Evolutionary conservation across 768 basidiomycete genomes (phyloP), one percentile per base, ranked within the genome.

Genomic region (Naganishia onofrii): DNA sequence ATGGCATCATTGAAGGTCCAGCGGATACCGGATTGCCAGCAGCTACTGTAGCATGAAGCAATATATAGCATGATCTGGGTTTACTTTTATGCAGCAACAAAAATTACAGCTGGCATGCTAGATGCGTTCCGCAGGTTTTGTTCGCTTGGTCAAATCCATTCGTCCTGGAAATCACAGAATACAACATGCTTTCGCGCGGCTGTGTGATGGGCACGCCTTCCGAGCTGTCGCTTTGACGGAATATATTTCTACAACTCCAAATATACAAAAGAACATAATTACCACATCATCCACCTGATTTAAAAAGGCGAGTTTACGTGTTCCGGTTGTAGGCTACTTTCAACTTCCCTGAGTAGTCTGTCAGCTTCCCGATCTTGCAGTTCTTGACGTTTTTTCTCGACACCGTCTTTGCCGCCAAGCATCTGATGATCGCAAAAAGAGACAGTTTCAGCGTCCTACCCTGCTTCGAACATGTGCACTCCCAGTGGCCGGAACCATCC

Each of bases 321-420:
- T 21, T 58, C 60, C 15, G 60, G 7, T 63, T n/a, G 36, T 9
- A 63, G 38, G 23, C 60, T 46, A 8, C 34, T 42, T 63, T 42
- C 60, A 5, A 63, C 60, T 26, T 63, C 60, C 26, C 26, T 42
- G 42, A 63, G 26, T 42, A 63, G 32, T 44, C 26, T 42, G 23
- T 78, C 79, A 1, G 77, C 78, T 29, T 74, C 75, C 44, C 32
- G 66, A 15, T 68, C 71, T 46, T 73, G 71, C 64, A 68, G 70
- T 65, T 77, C 72, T 64, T 66, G 65, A 44, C 72, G 71, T 21
- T 71, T 26, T 53, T 63, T 31, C 32, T 79, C 74, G 12, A 77
- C 64, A n/a, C 65, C 73, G 36, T 76, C 74, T 44, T 72, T 65
- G 6, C 79, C 76, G 28, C 78, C 78, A 10, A 77, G 36, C 66